A percentile compares a stretch with the other conserved stretches of the same genome.
Conservation (phyloP, 257 asterid species). For the Jaltomata sinuosa region DNA sequence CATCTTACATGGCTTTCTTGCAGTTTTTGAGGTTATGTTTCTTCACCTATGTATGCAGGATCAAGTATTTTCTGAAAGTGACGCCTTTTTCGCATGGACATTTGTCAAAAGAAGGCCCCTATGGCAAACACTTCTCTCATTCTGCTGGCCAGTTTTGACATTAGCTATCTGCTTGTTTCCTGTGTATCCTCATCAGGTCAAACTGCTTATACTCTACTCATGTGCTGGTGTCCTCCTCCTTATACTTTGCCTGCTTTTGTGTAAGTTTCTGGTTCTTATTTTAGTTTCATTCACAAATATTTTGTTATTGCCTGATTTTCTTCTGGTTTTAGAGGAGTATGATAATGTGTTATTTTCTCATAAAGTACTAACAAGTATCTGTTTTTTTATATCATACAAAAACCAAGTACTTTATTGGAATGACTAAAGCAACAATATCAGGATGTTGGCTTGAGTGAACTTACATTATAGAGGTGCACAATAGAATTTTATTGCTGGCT, state of each 20-base stretch:
- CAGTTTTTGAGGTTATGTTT: not conserved
- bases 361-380: not conserved
- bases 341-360: not conserved
- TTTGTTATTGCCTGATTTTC: not conserved
- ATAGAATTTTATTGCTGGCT: not conserved
- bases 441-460: not conserved
- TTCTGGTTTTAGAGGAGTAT: not conserved
- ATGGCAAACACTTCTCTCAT: constrained; percentile 98
- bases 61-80: constrained; percentile 82
- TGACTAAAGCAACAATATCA: not conserved
- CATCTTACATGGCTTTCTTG: not conserved
- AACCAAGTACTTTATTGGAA: not conserved
- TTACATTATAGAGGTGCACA: not conserved
- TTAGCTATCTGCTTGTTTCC: constrained; percentile 97
- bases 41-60: constrained; percentile 48
- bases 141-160: constrained; percentile 96
- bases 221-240: constrained; percentile 94
- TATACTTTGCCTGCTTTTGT: constrained; percentile 63
- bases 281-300: not conserved
- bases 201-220: constrained; percentile 80
- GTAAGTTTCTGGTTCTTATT: constrained; percentile 44
- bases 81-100: constrained; percentile 97
- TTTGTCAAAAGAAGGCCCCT: constrained; percentile 84
- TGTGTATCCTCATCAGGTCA: constrained; percentile 92
- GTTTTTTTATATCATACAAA: not conserved